Evolutionary conservation across 768 basidiomycete species (phyloP), one percentile per base, ranked within the genome.

Genomic region (Tephrocybe sp.): DNA sequence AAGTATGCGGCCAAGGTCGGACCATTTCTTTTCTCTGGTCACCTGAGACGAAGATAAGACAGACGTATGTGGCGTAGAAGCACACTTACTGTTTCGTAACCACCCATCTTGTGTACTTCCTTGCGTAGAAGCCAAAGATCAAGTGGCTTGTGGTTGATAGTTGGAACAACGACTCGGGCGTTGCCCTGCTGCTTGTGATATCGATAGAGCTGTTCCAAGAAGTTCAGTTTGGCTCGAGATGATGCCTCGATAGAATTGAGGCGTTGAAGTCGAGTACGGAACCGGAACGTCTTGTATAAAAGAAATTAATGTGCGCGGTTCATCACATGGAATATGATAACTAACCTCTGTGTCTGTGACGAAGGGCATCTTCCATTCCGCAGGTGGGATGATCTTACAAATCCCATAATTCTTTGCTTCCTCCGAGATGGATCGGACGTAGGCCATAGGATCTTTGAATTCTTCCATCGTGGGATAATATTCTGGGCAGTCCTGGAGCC

Each of bases 231-330:
- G 43, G 97, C 95, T 58, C 97, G 77, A 52, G 94, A 94, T 29
- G 94, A 90, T 13, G 97, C 97, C 71, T 98, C 95, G 57, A 99
- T 92, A 55, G 91, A 94, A 67, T 97, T 97, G 61, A 99, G 76
- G 54, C 90, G 84, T 68, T 97, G 94, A 36, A 98, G 71, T 43
- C 97, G 85, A 44, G 95, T 99, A 70, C 91, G 91, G 73, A 99
- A 99, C 42, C 92, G 88, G 72, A 97, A 97, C 50, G 77, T 77
- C 94, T 92, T 66, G 30, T 29, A 51, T 21, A 58, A 46, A 54
- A 45, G 33, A 52, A 55, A 43, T 57, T 42, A 82, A 75, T 68
- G 75, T 81, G 38, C 11, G 74, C 64, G 78, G 71, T 58, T 42
- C 21, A 45, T 25, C 37, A 18, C 47, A 50, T 33, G 53, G 33